Evolutionary conservation across 2,329 filamentous ascomycete genomes (phyloP).

Genomic region (Neofusicoccum parvum): DNA sequence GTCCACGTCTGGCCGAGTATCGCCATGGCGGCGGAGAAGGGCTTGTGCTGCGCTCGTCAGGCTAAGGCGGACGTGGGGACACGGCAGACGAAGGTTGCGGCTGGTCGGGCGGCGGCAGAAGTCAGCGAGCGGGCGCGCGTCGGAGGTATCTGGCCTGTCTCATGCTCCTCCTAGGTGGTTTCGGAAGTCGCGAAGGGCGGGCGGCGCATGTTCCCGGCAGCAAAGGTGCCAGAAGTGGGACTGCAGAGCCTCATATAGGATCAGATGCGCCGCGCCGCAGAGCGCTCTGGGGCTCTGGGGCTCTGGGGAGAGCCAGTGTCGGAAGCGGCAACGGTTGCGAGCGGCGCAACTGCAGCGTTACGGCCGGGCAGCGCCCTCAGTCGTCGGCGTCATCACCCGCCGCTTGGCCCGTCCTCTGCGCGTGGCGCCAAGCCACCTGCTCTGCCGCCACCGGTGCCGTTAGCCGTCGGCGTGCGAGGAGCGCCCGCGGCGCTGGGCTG

Average conservation of each 20-base stretch:
- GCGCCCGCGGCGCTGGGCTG: too few relatives aligned
- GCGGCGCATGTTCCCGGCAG: constrained; percentile 3
- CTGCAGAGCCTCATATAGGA: neutral
- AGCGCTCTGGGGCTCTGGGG: too few relatives aligned
- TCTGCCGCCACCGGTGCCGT: neutral
- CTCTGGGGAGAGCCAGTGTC: neutral
- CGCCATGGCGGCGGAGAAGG: constrained; percentile 28
- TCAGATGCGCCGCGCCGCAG: too few relatives aligned
- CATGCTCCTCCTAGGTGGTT: neutral
- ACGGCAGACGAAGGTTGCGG: neutral
- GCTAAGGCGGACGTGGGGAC: neutral
- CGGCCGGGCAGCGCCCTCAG: neutral
- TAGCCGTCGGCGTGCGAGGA: too few relatives aligned
- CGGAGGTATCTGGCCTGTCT: neutral
- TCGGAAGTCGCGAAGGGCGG: neutral
- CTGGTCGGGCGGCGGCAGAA: neutral
- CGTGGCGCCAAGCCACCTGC: constrained; percentile 9
- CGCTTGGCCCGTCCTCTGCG: constrained; percentile 3
- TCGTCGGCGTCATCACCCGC: constrained; percentile 9
- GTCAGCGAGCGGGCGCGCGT: neutral
- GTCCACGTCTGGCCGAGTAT: constrained; percentile 58
- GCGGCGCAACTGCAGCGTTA: neutral
- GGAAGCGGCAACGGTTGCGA: neutral
- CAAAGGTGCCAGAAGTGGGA: neutral
- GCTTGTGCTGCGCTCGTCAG: neutral